phyloP scores from a whole-genome alignment of 768 basidiomycete genomes.

The Lactarius trivialis region DNA sequence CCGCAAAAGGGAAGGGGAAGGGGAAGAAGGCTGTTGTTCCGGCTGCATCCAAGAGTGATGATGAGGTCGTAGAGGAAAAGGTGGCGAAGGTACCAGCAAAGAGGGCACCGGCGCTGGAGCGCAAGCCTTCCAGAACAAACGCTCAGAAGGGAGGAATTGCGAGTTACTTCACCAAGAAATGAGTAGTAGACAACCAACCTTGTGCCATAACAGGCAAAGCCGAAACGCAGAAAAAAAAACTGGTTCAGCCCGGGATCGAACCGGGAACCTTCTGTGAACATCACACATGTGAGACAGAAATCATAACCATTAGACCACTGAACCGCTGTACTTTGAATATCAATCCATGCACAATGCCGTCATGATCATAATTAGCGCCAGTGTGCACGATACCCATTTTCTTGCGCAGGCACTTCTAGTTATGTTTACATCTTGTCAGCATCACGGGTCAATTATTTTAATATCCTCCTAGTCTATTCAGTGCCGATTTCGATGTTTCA shows the following conservation, averaged over 20 bases:
- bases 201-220: neutral
- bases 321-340: slow-evolving; percentile 26
- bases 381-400: slow-evolving; percentile 38
- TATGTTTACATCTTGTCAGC: slow-evolving; percentile 31
- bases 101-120: neutral
- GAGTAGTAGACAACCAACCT: neutral
- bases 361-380: no score
- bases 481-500: slow-evolving; percentile 13
- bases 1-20: slow-evolving; percentile 20
- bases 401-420: slow-evolving; percentile 27
- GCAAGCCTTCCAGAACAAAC: slow-evolving; percentile 13
- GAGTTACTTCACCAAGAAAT: slow-evolving; percentile 17
- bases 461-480: slow-evolving; percentile 22
- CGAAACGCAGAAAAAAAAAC: slow-evolving; percentile 23
- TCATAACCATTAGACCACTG: slow-evolving; percentile 45
- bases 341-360: neutral
- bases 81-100: neutral
- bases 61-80: slow-evolving; percentile 6
- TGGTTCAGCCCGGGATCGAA: slow-evolving; percentile 42
- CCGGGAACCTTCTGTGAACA: slow-evolving; percentile 41
- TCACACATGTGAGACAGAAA: slow-evolving; percentile 39
- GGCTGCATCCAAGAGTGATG: slow-evolving; percentile 1
- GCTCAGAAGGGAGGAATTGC: slow-evolving; percentile 16
- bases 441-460: slow-evolving; percentile 64
- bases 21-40: slow-evolving; percentile 21